Base-by-base conservation (phyloP, 1,139 yeast species). In the Blastobotrys apis region DNA sequence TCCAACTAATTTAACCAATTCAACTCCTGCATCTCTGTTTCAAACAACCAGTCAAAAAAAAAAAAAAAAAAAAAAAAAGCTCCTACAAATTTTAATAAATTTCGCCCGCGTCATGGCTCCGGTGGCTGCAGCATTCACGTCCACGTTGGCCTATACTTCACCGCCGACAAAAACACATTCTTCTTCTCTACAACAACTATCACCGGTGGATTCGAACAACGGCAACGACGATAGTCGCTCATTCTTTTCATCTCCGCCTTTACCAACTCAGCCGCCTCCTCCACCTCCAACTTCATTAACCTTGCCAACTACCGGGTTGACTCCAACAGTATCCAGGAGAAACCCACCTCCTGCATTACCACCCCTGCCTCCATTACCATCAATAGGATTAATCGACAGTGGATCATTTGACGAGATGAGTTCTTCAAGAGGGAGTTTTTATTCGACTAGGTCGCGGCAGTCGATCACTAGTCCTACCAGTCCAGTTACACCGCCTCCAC, bases 361-460 rank as follows among this genome's bases (percentile, higher is more conserved):
- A 5, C 54, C 54, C 10, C 40, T 51, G 38, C 54, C 54, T 13
- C 46, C 50, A 15, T 39, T 50, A n/a, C 53, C 53, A 16, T 33
- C 52, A 4, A 32, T 47, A 6, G 50, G 37, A 12, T 17, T 21
- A 10, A n/a, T n/a, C n/a, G n/a, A n/a, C n/a, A n/a, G n/a, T n/a
- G n/a, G n/a, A n/a, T n/a, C n/a, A n/a, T n/a, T n/a, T n/a, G n/a
- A n/a, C n/a, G n/a, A n/a, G n/a, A 9, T 12, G 12, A 25, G 8
- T 8, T 9, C 27, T 12, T 25, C 27, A 8, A 25, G 27, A 25
- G 27, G 27, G 12, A 25, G 27, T 25, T 8, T 25, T 9, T 25
- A 8, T 25, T 25, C 27, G 27, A 12, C 27, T 12, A 9, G 10
- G 27, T 25, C 27, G 12, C 12, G 10, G 27, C n/a, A n/a, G n/a